phyloP scores from a whole-genome alignment of 2,329 filamentous ascomycete genomes.

The Cadophora sp. region DNA sequence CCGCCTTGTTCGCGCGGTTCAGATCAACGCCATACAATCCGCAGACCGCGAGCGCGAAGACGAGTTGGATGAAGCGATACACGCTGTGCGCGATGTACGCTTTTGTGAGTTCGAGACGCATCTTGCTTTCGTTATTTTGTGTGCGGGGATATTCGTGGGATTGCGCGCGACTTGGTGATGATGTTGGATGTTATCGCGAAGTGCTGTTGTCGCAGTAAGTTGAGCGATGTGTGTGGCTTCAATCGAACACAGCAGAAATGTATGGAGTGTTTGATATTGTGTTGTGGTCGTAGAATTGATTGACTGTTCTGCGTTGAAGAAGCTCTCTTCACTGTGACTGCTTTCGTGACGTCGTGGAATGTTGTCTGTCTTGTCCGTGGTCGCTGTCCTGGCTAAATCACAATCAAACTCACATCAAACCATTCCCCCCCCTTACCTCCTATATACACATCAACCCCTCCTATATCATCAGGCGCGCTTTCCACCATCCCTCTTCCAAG shows the following conservation, averaged over 20 bases:
- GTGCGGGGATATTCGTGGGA: not conserved
- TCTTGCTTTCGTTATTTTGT: not conserved
- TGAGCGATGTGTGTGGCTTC: not conserved
- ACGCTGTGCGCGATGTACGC: constrained; percentile 61
- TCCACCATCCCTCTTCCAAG: not conserved
- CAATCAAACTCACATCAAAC: not conserved
- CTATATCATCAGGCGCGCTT: not conserved
- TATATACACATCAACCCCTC: not conserved
- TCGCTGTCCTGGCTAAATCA: not conserved
- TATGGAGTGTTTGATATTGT: too few relatives aligned
- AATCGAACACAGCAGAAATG: not conserved
- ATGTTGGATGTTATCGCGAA: not conserved
- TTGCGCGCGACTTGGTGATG: not conserved
- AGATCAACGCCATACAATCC: constrained; percentile 81
- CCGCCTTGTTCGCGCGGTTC: constrained; percentile 55
- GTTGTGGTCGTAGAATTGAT: not conserved
- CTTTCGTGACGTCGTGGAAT: not conserved
- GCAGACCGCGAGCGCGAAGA: constrained; percentile 76
- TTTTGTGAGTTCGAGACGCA: constrained; percentile 30
- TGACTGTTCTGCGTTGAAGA: not conserved
- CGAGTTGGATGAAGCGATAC: constrained; percentile 78
- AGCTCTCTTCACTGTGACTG: not conserved
- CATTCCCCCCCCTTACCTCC: not conserved
- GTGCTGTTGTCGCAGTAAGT: not conserved
- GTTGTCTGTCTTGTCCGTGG: not conserved